Evolutionary conservation across 441 rosid species (phyloP).

Genomic region (Pelargonium cotyledonis): DNA sequence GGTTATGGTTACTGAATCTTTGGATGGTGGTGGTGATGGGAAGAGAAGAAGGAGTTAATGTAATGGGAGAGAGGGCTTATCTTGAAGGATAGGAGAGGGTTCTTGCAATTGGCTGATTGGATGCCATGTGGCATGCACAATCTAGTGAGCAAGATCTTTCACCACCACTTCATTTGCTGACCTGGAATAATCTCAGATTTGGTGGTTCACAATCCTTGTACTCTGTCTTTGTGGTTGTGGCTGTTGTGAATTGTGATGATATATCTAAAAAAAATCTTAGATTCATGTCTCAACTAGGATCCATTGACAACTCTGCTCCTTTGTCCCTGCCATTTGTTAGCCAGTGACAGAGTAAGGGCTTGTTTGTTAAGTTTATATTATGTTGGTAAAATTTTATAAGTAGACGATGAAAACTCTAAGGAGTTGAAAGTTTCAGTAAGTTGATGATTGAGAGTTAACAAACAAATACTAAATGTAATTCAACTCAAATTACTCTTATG

Average conservation of each 20-base stretch:
- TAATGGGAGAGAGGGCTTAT: constrained; percentile 35
- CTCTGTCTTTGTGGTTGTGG: not conserved
- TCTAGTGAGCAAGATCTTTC: constrained; percentile 25
- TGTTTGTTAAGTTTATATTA: too few relatives aligned
- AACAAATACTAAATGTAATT: too few relatives aligned
- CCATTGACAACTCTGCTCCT: not conserved
- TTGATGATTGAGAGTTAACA: too few relatives aligned
- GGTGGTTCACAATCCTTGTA: constrained; percentile 30
- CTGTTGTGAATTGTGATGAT: not conserved
- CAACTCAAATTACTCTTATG: too few relatives aligned
- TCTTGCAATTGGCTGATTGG: constrained; percentile 28
- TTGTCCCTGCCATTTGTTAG: too few relatives aligned
- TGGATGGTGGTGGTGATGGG: not conserved
- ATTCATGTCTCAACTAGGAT: not conserved
- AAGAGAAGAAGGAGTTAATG: constrained; percentile 23
- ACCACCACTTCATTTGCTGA: constrained; percentile 21
- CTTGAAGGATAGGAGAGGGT: constrained; percentile 45
- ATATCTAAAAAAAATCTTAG: constrained; percentile 18
- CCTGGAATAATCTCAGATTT: constrained; percentile 25
- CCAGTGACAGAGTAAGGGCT: too few relatives aligned
- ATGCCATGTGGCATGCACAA: constrained; percentile 49
- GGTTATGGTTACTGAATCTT: not conserved
- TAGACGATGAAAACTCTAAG: too few relatives aligned
- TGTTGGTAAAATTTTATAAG: too few relatives aligned
- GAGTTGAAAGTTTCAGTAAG: too few relatives aligned